A percentile compares a stretch with the other conserved stretches of the same genome.
phyloP scores from a whole-genome alignment of 768 basidiomycete genomes.

The Auricularia sp. region DNA sequence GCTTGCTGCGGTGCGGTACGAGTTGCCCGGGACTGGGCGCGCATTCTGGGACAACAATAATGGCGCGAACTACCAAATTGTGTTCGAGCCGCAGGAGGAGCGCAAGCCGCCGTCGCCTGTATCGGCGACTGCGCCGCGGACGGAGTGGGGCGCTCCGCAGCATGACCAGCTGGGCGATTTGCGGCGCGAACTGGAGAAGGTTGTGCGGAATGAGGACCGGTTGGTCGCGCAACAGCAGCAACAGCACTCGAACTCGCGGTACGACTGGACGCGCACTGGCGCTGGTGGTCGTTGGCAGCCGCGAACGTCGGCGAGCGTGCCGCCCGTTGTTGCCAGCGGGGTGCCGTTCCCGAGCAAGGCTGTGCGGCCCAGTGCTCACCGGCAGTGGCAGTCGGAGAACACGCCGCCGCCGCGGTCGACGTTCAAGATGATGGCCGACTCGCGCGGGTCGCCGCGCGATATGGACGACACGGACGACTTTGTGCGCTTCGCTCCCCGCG shows the following conservation, averaged over 20 bases:
- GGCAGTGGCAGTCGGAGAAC: not conserved
- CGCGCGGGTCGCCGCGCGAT: not conserved
- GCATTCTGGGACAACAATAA: constrained; percentile 93
- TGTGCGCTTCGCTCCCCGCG: not conserved
- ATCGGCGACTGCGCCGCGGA: not conserved
- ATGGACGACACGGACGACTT: not conserved
- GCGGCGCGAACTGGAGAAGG: not conserved
- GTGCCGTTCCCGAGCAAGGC: not conserved
- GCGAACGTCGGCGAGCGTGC: not conserved
- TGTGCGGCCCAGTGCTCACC: not conserved
- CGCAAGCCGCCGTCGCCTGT: not conserved
- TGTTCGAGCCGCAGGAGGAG: constrained; percentile 30
- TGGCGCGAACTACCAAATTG: constrained; percentile 67
- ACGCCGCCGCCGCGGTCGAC: not conserved
- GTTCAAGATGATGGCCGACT: not conserved
- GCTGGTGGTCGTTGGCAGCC: not conserved
- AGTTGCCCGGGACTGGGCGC: constrained; percentile 39
- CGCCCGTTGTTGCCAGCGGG: not conserved
- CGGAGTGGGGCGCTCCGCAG: not conserved
- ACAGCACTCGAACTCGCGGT: not conserved
- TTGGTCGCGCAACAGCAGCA: not conserved
- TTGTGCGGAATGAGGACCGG: not conserved
- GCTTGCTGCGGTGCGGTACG: constrained; percentile 63
- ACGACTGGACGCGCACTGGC: not conserved
- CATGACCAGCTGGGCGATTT: not conserved